Evolutionary conservation across 169 alveolate species (phyloP).

Genomic region (Eimeria acervulina): DNA sequence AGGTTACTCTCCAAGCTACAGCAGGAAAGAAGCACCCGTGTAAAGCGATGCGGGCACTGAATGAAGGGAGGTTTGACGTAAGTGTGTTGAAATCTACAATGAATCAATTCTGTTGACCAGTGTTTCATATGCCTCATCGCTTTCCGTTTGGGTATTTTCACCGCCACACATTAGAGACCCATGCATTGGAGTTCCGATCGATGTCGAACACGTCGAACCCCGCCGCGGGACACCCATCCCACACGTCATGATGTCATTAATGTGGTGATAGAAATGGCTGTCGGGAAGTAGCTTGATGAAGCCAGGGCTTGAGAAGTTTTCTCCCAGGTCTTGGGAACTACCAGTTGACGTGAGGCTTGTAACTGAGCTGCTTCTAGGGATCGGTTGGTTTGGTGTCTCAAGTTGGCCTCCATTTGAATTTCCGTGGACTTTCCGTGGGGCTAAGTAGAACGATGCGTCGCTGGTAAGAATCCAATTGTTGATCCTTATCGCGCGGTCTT

Average conservation of each 20-base stretch:
- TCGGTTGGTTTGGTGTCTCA: not conserved
- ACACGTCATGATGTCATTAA: not conserved
- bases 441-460: slow-evolving; percentile 37
- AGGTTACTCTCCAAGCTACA: slow-evolving; percentile 59
- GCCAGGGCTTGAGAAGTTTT: slow-evolving; percentile 5
- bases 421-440: not conserved
- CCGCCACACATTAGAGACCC: not conserved
- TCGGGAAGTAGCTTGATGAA: slow-evolving; percentile 13
- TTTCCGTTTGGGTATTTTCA: not conserved
- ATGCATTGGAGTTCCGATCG: slow-evolving; percentile 22
- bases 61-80: not conserved
- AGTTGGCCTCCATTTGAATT: not conserved
- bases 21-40: slow-evolving; percentile 22
- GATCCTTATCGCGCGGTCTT: slow-evolving; percentile 11
- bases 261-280: not conserved
- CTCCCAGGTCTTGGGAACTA: slow-evolving; percentile 20
- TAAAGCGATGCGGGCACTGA: slow-evolving; percentile 10
- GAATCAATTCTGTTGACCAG: slow-evolving; percentile 44
- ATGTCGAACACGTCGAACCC: slow-evolving; percentile 53
- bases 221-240: slow-evolving; percentile 51
- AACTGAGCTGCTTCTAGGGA: not conserved
- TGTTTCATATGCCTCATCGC: not conserved
- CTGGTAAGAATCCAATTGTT: slow-evolving; percentile 35
- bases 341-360: slow-evolving; percentile 30
- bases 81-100: slow-evolving; percentile 5